Conservation (phyloP, 257 asterid genomes). For the Anisodus tanguticus region DNA sequence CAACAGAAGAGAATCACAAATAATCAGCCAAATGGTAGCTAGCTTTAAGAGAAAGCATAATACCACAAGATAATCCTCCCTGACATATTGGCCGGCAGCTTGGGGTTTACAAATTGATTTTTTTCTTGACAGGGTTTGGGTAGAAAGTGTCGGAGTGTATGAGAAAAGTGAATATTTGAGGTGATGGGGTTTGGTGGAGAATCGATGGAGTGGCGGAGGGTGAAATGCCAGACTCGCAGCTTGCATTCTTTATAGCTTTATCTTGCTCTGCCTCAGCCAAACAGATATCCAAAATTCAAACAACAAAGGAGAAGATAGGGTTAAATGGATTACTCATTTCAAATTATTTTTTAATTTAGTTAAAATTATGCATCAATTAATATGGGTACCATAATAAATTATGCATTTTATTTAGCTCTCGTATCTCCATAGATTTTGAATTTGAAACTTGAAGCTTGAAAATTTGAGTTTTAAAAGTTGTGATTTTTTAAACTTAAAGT, state of each 20-base stretch:
- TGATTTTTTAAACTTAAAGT: no score
- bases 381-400: no score
- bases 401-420: no score
- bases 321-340: no score
- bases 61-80: conserved; percentile 98
- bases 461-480: no score
- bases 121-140: conserved; percentile 56
- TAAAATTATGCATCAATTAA: no score
- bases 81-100: conserved; percentile 65
- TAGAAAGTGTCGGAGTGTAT: conserved; percentile 34
- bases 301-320: no score
- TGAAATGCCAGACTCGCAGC: not conserved
- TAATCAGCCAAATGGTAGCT: not conserved
- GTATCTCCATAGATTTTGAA: no score
- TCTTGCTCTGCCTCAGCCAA: not conserved
- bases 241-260: conserved; percentile 17
- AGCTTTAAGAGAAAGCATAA: not conserved
- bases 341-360: no score
- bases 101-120: conserved; percentile 58
- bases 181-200: conserved; percentile 20
- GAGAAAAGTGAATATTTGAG: not conserved
- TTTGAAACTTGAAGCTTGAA: no score
- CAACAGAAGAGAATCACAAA: not conserved
- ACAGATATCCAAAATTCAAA: no score
- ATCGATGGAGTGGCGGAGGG: not conserved